Base-by-base conservation (phyloP, 345 rosid genomes). In the rapeseed (Brassica napus) region DNA sequence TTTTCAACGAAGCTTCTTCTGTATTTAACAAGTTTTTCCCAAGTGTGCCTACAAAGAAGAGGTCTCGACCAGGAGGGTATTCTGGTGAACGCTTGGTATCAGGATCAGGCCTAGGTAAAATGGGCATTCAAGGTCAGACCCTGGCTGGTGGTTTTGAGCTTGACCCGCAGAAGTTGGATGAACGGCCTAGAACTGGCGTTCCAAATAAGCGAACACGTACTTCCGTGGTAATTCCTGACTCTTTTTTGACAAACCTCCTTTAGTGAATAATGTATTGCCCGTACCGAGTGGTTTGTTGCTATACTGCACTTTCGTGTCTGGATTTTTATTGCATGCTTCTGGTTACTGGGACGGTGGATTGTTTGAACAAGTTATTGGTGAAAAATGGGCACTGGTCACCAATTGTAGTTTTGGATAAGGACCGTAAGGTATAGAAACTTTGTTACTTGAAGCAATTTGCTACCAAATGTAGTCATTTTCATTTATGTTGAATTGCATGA, bases 171-270 rank as follows among this genome's bases (percentile, higher is more conserved):
- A 93, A 85, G 82, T 81, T 91, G 8, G 96, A 91, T 74, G 93
- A 91, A 84, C 88, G 91, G 74, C 85, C 83, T 31, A 92, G 89
- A 85, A 82, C 69, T 83, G 77, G 79, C 75, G 86, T 86, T 78
- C 93, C 97, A 77, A 90, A 84, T 85, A 94, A 91, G 83, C 91
- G 98, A 68, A 88, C 98, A 61, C 95, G 99, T 79, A 93, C 99
- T 76, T 88, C 96, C 69, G 64, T 93, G 91, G 90, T 85, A 88
- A 96, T 69, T 80, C 31, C 37, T 61, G 14, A 12, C 35, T 67
- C 24, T 37, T 54, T 71, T 28, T 5, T 1, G 3, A 37, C 71
- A 71, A 24, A 54, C 31, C 24, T 63, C 57, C 21, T 52, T 61
- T 61, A 16, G 4, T 68, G 44, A 11, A 73, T 73, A 11, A 8